Evolutionary conservation across 257 asterid species (phyloP).

Genomic region (Mitragyna speciosa): DNA sequence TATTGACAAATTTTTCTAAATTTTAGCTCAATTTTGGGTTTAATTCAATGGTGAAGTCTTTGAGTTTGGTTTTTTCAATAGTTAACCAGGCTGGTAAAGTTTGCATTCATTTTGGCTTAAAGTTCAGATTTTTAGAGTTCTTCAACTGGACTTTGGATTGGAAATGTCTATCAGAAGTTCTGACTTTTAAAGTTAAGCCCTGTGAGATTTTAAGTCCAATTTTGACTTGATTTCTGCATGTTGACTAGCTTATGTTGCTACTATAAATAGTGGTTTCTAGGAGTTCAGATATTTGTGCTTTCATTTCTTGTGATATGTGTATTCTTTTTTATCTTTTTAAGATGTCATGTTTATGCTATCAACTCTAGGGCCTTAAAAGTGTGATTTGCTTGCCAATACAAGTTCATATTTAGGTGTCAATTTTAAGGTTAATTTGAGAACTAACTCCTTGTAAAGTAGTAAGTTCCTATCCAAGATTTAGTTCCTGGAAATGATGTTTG

Average conservation of each 20-base stretch:
- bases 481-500: background rate
- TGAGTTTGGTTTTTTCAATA: constrained; percentile 6
- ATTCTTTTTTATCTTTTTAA: background rate
- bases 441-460: background rate
- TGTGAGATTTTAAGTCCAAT: background rate
- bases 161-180: background rate
- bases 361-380: background rate
- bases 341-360: background rate
- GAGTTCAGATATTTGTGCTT: background rate
- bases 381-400: background rate
- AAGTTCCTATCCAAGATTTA: background rate
- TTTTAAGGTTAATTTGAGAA: background rate
- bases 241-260: no score
- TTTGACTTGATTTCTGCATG: background rate
- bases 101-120: background rate
- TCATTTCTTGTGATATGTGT: background rate
- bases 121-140: background rate
- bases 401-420: background rate
- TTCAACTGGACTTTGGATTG: background rate
- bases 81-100: constrained; percentile 6
- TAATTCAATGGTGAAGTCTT: no score
- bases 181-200: no score
- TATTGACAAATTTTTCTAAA: background rate
- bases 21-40: constrained; percentile 16
- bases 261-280: background rate